Conservation (phyloP, 768 basidiomycete species). For the Pleurotus ostreatus region DNA sequence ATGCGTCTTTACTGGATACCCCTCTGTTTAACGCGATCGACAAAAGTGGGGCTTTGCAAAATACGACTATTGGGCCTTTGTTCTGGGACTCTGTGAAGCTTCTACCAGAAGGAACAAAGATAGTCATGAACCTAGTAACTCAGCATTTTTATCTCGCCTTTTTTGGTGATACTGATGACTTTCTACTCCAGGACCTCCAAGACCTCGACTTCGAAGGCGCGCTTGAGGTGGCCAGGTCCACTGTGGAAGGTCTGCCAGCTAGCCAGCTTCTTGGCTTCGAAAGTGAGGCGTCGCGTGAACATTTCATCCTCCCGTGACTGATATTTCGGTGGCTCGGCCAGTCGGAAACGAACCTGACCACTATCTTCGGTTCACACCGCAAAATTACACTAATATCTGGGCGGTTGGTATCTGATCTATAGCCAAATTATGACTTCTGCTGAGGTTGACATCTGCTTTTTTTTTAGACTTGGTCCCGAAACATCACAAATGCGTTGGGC, state of each 20-base stretch:
- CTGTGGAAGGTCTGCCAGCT: constrained; percentile 29
- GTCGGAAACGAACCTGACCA: constrained; percentile 58
- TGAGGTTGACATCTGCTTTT: background rate
- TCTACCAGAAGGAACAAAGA: constrained; percentile 41
- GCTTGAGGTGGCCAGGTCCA: constrained; percentile 38
- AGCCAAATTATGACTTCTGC: background rate
- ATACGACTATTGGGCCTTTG: constrained; percentile 47
- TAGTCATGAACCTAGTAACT: constrained; percentile 41
- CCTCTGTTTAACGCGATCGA: constrained; percentile 43
- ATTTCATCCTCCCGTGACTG: background rate
- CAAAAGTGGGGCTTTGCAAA: constrained; percentile 35
- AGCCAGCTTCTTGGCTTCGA: constrained; percentile 40
- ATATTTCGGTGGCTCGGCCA: constrained; percentile 13
- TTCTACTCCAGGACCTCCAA: constrained; percentile 33
- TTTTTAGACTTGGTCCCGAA: constrained; percentile 42
- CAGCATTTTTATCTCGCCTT: background rate
- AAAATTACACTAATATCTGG: constrained; percentile 42
- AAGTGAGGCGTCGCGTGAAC: constrained; percentile 24
- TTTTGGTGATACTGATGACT: too few relatives aligned
- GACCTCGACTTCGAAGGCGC: constrained; percentile 39
- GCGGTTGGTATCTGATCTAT: constrained; percentile 23
- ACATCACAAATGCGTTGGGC: constrained; percentile 37
- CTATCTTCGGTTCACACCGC: constrained; percentile 37
- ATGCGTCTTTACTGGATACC: constrained; percentile 29
- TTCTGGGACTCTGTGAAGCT: constrained; percentile 47